Base-by-base conservation (phyloP, 352 stramenopile species). In the Blastocystis sp. region DNA sequence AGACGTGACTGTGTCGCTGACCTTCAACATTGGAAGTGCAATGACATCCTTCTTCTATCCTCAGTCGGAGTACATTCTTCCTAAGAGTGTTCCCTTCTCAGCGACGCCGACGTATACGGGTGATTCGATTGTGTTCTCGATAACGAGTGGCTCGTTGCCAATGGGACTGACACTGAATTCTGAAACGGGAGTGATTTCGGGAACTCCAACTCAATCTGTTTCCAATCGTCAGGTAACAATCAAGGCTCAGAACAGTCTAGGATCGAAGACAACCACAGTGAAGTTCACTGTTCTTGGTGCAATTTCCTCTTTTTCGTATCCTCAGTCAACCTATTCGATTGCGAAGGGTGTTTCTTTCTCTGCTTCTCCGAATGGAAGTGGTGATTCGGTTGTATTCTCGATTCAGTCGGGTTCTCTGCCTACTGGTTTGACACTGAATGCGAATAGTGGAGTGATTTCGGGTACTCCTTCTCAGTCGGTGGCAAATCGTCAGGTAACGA, bases 131-230 rank as follows among this genome's bases (percentile, higher is more conserved):
- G 11, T 21, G 21, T 54, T 54, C 46, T 54, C 46, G 46, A 54
- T 54, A 21, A 11, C 11, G 21, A 59, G 16, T n/a, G 44, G 44
- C 11, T n/a, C 65, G 27, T 48, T 84, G n/a, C 73, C 73, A 16
- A 38, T 38, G 2, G 73, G 73, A 40, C 18, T 84, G n/a, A 40
- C 73, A 14, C 44, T 84, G n/a, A 73, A 84, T 34, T 1, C 34
- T 21, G 24, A 69, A 27, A 84, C 42, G 27, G 73, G 73, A 42
- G 44, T 16, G 18, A 84, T 84, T 44, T 73, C 73, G 8, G 73
- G 73, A 51, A 84, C 73, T 51, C 54, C 59, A 27, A 44, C 38
- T 18, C 46, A 54, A 54, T 54, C 46, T 54, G 46, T 21, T 54
- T 21, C 11, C 46, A 11, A 54, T 21, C 11, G 11, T 11, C 11